Evolutionary conservation across 2,329 filamentous ascomycete genomes (phyloP), one percentile per base, ranked within the genome.

Genomic region (Leptosphaerulina australis): DNA sequence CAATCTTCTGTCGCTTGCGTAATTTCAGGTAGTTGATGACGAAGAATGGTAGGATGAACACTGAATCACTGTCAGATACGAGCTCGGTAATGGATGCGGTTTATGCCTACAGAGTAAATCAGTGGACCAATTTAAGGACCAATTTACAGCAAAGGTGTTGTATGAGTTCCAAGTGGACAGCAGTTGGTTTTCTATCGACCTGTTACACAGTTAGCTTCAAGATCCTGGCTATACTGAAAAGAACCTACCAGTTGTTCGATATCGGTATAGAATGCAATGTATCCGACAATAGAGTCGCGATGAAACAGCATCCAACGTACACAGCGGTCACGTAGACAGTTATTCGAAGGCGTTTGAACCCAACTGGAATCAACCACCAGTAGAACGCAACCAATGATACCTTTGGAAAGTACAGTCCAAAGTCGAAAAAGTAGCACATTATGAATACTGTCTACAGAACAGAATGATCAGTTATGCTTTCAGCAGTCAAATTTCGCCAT

Each of bases 21-120:
- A 66, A 49, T 28, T 64, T 66, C 2, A 66, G 34, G 34, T 56
- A 54, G n/a, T 41, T 53, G 17, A 64, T 37, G 10, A 66, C 53
- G 48, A 63, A 63, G 44, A 66, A 64, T 0, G 62, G 61, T 0
- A 64, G 40, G 4, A 38, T 37, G n/a, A 66, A 63, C 3, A 66
- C 60, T 44, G 18, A 7, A 7, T 3, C 14, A 2, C 17, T 17
- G 38, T 53, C 18, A 44, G 54, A n/a, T 9, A 12, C 5, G 3
- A 3, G 9, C 6, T 1, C 9, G 21, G 9, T n/a, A 7, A n/a
- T 5, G 10, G 12, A 26, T 28, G 26, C 12, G 34, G 14, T 5
- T 2, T 7, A 2, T 11, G 30, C 55, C 7, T 45, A 64, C 60
- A 34, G 10, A 64, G 33, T 0, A 64, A 30, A 40, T 64, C 62